Base-by-base conservation (phyloP, 441 rosid genomes). In the Manihot esculenta region DNA sequence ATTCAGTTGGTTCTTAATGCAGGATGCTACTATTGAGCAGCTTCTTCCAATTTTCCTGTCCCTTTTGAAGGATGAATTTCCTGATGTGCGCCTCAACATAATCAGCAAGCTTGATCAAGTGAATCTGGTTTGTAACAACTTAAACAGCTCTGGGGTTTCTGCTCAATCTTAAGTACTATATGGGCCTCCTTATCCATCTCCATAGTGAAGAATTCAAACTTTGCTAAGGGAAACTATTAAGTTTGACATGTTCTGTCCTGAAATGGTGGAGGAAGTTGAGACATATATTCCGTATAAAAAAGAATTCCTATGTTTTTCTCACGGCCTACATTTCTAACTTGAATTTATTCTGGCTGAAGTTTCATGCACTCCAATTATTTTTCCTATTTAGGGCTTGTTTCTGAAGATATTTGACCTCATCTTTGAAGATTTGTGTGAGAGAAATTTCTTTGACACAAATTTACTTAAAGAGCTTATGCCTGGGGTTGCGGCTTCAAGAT, bases 81-180 rank as follows among this genome's bases (percentile, higher is more conserved):
- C 98, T 58, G 99, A 92, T 83, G 99, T 94, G 73, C 94, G 97
- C 27, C 87, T 94, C 60, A 94, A 89, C 78, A 89, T 94, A 21
- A 94, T 94, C 76, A 92, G 99, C 97, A 94, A 94, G 86, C 99
- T 90, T 57, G 99, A 94, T 84, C 94, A 94, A 90, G 99, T 94
- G 68, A 90, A 94, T 68, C 99, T 89, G 99, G 99, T 94, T 68
- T 64, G 83, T 70, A 44, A 49, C 20, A 15, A 42, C 70, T 54
- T 41, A 69, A 27, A n/a, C 26, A 68, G 35, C 55, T 42, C 20
- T 12, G n/a, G 51, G 23, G 42, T 56, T 72, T 48, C 11, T 15
- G 24, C 6, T 20, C 9, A 41, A 24, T 45, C 0, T 35, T 57
- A 14, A 35, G 23, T 54, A 23, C 10, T 58, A 27, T 21, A 3